These are phyloP conservation scores for Colletotrichum sp. DNA, from an alignment of 2,329 filamentous ascomycete species.

Conservation along the genomic window DNA sequence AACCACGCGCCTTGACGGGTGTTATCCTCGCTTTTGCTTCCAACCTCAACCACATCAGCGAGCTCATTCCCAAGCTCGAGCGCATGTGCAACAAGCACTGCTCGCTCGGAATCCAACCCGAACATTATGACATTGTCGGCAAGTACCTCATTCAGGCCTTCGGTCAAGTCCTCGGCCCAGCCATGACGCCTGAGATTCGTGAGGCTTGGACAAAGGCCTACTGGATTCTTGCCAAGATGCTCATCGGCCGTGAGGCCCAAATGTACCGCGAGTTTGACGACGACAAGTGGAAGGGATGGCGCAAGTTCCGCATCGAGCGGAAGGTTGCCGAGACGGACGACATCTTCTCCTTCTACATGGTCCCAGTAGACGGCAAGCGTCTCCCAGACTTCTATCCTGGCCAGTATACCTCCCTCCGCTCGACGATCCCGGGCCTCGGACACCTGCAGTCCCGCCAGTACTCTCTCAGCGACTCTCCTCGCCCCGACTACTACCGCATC, in stretches of 20 bases:
- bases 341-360: slow-evolving; percentile 74
- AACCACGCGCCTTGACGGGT: slow-evolving; percentile 27
- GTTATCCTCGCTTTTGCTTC: slow-evolving; percentile 72
- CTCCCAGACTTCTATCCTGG: slow-evolving; percentile 71
- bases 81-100: slow-evolving; percentile 75
- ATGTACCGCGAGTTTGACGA: slow-evolving; percentile 65
- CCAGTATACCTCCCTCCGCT: slow-evolving; percentile 72
- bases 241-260: slow-evolving; percentile 69
- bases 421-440: slow-evolving; percentile 60
- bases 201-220: slow-evolving; percentile 76
- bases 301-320: slow-evolving; percentile 67
- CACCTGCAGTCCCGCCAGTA: slow-evolving; percentile 74
- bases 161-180: slow-evolving; percentile 67
- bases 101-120: slow-evolving; percentile 69
- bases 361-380: slow-evolving; percentile 64
- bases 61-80: slow-evolving; percentile 58
- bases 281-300: slow-evolving; percentile 66
- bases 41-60: slow-evolving; percentile 69
- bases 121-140: slow-evolving; percentile 75
- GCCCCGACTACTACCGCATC: slow-evolving; percentile 69
- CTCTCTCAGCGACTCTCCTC: slow-evolving; percentile 71
- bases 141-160: slow-evolving; percentile 73
- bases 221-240: slow-evolving; percentile 74
- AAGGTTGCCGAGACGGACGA: slow-evolving; percentile 72
- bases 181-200: slow-evolving; percentile 68